Percentiles rank a stretch among this genome's conserved stretches.
Evolutionary conservation across 345 rosid species (phyloP).

Genomic region (Euphorbia tirucalli): DNA sequence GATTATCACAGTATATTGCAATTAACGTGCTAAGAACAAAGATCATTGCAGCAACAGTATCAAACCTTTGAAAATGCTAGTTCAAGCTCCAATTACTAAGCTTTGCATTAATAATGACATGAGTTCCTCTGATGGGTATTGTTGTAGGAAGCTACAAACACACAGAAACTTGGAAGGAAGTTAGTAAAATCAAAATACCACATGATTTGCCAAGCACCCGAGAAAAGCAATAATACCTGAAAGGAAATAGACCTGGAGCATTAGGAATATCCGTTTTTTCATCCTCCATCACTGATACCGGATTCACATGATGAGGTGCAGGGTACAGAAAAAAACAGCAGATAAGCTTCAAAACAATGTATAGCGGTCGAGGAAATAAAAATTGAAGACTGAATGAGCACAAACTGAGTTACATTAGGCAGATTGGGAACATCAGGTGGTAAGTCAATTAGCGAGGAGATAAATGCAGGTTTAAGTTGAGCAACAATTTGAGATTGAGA

Average conservation of each 20-base stretch:
- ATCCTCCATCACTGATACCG: constrained; percentile 71
- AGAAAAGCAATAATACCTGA: constrained; percentile 41
- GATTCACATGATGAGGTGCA: constrained; percentile 58
- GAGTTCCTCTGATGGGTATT: constrained; percentile 74
- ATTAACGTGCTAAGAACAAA: not conserved
- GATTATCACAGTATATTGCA: not conserved
- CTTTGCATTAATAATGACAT: constrained; percentile 80
- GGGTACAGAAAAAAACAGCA: constrained; percentile 51
- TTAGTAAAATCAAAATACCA: constrained; percentile 13
- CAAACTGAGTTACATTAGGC: constrained; percentile 88
- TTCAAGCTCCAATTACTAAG: constrained; percentile 65
- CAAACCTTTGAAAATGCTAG: constrained; percentile 89
- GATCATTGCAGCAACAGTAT: constrained; percentile 11
- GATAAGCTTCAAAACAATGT: constrained; percentile 3
- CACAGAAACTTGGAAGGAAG: constrained; percentile 12
- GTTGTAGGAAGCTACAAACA: constrained; percentile 64
- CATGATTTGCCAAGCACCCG: too few relatives aligned
- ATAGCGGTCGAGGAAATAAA: not conserved
- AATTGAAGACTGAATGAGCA: constrained; percentile 9
- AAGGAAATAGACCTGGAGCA: constrained; percentile 72
- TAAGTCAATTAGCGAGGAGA: constrained; percentile 63
- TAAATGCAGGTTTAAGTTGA: constrained; percentile 66
- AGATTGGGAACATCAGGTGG: constrained; percentile 70
- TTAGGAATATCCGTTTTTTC: constrained; percentile 80
- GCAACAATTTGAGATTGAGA: constrained; percentile 67